Percentiles rank a stretch among this genome's conserved stretches.
phyloP scores from a whole-genome alignment of 179 eudicot genomes.

The Silene vulgaris region DNA sequence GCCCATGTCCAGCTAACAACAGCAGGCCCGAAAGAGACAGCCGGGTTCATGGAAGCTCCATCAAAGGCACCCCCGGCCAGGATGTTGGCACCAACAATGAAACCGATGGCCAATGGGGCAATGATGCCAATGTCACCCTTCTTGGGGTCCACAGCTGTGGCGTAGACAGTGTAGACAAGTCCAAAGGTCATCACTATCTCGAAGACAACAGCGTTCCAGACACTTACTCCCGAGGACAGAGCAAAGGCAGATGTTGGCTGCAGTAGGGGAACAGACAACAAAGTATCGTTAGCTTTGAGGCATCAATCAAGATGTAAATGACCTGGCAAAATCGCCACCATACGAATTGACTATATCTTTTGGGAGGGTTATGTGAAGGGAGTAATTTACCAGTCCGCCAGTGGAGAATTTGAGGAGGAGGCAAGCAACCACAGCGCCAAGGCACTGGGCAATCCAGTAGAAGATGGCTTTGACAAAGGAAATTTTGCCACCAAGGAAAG shows the following conservation, averaged over 20 bases:
- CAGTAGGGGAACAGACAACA: constrained; percentile 2
- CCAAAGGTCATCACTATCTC: constrained; percentile 69
- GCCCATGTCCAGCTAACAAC: constrained; percentile 62
- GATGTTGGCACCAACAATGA: constrained; percentile 63
- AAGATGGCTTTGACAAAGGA: constrained; percentile 41
- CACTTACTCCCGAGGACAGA: constrained; percentile 47
- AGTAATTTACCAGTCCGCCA: constrained; percentile 48
- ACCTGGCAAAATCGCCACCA: too few species aligned
- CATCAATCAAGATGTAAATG: not conserved
- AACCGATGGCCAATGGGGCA: constrained; percentile 62
- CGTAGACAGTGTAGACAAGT: constrained; percentile 58
- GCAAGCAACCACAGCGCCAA: constrained; percentile 70
- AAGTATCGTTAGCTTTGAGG: not conserved
- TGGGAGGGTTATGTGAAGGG: not conserved
- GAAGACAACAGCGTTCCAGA: constrained; percentile 51
- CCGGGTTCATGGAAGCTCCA: constrained; percentile 73
- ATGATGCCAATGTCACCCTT: constrained; percentile 58
- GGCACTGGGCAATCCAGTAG: constrained; percentile 69
- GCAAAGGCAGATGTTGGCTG: constrained; percentile 59
- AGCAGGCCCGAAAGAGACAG: constrained; percentile 63
- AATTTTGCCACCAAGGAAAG: constrained; percentile 57
- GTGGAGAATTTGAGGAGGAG: constrained; percentile 60
- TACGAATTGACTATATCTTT: too few species aligned
- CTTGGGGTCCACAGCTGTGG: constrained; percentile 60
- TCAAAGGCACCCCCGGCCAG: constrained; percentile 62